Evolutionary conservation across 2,329 filamentous ascomycete species (phyloP).

Genomic region (Xylaria digitata): DNA sequence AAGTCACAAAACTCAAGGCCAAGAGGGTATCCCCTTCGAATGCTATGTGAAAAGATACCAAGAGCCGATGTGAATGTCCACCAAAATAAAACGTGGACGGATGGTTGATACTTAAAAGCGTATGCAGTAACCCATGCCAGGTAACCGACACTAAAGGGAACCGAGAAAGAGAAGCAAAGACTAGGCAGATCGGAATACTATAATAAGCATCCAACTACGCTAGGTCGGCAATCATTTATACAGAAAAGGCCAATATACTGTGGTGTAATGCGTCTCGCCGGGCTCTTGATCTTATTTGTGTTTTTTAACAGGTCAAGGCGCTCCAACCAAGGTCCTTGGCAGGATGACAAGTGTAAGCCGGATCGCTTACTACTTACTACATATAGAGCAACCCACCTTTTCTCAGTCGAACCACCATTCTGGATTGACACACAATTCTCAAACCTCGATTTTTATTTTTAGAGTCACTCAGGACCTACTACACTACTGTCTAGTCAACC

Average conservation of each 20-base stretch:
- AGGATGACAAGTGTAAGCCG: conserved; percentile 37
- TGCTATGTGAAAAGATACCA: conserved; percentile 14
- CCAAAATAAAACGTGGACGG: conserved; percentile 16
- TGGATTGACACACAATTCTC: conserved; percentile 23
- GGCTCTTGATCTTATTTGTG: conserved; percentile 32
- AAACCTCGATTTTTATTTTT: conserved; percentile 32
- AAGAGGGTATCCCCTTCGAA: conserved; percentile 16
- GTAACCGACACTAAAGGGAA: conserved; percentile 4
- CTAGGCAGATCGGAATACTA: conserved; percentile 31
- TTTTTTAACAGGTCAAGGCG: conserved; percentile 19
- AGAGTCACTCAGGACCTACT: conserved; percentile 10
- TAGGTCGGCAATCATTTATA: conserved; percentile 18
- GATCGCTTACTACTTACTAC: conserved; percentile 34
- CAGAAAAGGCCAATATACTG: not conserved
- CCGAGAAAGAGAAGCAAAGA: not conserved
- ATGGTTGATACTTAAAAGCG: conserved; percentile 34
- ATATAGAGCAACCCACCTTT: conserved; percentile 23
- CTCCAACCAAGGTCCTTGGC: conserved; percentile 30
- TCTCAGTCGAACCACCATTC: conserved; percentile 26
- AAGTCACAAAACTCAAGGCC: conserved; percentile 1
- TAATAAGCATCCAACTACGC: conserved; percentile 28
- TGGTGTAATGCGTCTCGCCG: conserved; percentile 16
- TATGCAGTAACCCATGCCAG: conserved; percentile 20
- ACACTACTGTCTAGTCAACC: not conserved
- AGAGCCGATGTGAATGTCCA: conserved; percentile 12